Evolutionary conservation across 306 rosid species (phyloP).

Genomic region (Gastrolobium bilobum): DNA sequence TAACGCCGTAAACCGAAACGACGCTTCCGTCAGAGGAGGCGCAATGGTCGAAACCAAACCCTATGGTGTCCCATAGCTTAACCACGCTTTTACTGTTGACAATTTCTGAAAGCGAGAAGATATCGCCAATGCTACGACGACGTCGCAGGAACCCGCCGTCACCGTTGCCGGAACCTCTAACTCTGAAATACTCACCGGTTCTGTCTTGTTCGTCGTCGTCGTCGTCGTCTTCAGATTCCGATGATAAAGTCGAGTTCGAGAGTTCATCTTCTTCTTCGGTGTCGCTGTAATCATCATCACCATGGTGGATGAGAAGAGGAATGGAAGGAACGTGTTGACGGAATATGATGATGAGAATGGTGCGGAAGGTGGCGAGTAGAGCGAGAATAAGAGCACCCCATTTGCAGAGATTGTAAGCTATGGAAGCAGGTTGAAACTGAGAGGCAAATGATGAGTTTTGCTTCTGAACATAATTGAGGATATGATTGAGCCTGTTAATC

Average conservation of each 20-base stretch:
- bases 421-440: slow-evolving; percentile 49
- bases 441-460: slow-evolving; percentile 53
- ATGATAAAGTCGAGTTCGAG: slow-evolving; percentile 10
- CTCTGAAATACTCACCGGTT: slow-evolving; percentile 52
- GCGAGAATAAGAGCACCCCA: slow-evolving; percentile 75
- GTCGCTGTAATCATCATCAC: slow-evolving; percentile 50
- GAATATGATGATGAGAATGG: slow-evolving; percentile 50
- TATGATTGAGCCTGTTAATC: slow-evolving; percentile 56
- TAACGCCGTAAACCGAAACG: slow-evolving; percentile 49
- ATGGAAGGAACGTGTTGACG: slow-evolving; percentile 40
- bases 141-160: slow-evolving; percentile 45
- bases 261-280: slow-evolving; percentile 44
- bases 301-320: slow-evolving; percentile 27
- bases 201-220: slow-evolving; percentile 42
- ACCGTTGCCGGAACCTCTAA: slow-evolving; percentile 52
- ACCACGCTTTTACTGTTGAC: slow-evolving; percentile 73
- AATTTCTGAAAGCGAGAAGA: slow-evolving; percentile 74
- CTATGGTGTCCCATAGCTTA: slow-evolving; percentile 77
- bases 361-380: slow-evolving; percentile 63
- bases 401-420: slow-evolving; percentile 57
- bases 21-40: slow-evolving; percentile 1
- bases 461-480: slow-evolving; percentile 48
- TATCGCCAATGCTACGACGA: slow-evolving; percentile 56
- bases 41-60: slow-evolving; percentile 41
- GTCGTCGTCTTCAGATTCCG: slow-evolving; percentile 46